Evolutionary conservation across 2,329 filamentous ascomycete genomes (phyloP).

Genomic region (Keithomyces neogunnii): DNA sequence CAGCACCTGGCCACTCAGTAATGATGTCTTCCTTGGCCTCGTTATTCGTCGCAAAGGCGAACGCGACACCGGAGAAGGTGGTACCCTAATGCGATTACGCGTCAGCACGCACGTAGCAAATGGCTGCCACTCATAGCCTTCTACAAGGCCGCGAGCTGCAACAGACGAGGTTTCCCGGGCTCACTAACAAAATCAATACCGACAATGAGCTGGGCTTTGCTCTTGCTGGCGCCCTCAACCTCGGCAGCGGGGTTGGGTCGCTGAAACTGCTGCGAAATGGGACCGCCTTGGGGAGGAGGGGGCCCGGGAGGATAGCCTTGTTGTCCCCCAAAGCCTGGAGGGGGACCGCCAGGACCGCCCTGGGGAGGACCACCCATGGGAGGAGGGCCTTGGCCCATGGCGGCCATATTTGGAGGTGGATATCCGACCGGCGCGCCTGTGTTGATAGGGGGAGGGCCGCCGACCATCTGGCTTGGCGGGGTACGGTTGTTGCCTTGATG

Average conservation of each 20-base stretch:
- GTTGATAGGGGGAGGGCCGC: slow-evolving; percentile 60
- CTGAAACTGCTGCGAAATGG: slow-evolving; percentile 33
- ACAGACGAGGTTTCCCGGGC: background rate
- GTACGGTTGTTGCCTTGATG: slow-evolving; percentile 42
- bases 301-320: slow-evolving; percentile 40
- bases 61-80: slow-evolving; percentile 95
- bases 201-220: slow-evolving; percentile 95
- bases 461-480: slow-evolving; percentile 52
- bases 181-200: slow-evolving; percentile 90
- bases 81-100: slow-evolving; percentile 59
- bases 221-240: slow-evolving; percentile 79
- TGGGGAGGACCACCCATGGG: slow-evolving; percentile 26
- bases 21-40: slow-evolving; percentile 98
- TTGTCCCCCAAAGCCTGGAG: slow-evolving; percentile 36
- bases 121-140: background rate
- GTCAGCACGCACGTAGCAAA: slow-evolving; percentile 4
- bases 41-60: slow-evolving; percentile 94
- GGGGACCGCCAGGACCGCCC: slow-evolving; percentile 31
- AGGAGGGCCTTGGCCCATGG: slow-evolving; percentile 34
- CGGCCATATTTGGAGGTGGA: slow-evolving; percentile 42
- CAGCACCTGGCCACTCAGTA: slow-evolving; percentile 95
- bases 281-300: slow-evolving; percentile 26
- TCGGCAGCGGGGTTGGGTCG: slow-evolving; percentile 49
- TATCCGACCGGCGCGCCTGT: slow-evolving; percentile 54
- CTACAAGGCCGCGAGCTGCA: background rate